phyloP scores from a whole-genome alignment of 2,329 filamentous ascomycete species.

The Colletotrichum chrysophilum region DNA sequence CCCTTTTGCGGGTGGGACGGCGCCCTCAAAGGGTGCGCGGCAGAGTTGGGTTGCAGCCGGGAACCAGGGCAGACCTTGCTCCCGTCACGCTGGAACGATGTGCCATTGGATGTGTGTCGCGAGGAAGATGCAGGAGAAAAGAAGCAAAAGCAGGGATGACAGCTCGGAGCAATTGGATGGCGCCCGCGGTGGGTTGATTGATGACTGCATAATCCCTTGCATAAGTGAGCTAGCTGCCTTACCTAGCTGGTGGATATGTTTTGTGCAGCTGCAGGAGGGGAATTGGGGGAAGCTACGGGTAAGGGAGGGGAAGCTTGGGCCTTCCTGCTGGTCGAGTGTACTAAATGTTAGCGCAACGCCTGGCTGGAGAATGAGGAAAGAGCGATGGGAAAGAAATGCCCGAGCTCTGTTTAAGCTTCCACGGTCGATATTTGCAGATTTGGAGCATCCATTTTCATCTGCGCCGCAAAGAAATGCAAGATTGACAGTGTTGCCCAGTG shows the following conservation, averaged over 20 bases:
- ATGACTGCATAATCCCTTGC: background rate
- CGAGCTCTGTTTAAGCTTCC: background rate
- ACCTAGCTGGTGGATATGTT: background rate
- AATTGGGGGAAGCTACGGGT: background rate
- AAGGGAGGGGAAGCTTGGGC: background rate
- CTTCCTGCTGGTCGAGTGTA: background rate
- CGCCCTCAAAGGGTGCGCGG: background rate
- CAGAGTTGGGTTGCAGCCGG: constrained; percentile 11
- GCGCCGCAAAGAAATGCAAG: background rate
- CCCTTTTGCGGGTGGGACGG: constrained; percentile 5
- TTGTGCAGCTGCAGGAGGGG: background rate
- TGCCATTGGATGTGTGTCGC: background rate
- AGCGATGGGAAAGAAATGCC: background rate
- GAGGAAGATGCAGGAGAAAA: background rate
- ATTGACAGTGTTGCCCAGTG: background rate
- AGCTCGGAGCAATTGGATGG: constrained; percentile 7
- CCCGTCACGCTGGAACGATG: background rate
- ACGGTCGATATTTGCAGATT: background rate
- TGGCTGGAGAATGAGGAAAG: background rate
- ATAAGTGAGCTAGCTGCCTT: background rate
- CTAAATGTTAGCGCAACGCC: background rate
- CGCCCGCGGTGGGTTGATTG: background rate
- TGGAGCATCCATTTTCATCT: background rate
- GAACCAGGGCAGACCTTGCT: background rate
- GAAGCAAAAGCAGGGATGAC: background rate